Percentiles rank a stretch among this genome's conserved stretches.
These are phyloP conservation scores for Excoecaria cochinchinensis DNA, from an alignment of 345 rosid species.

Conservation along the genomic window DNA sequence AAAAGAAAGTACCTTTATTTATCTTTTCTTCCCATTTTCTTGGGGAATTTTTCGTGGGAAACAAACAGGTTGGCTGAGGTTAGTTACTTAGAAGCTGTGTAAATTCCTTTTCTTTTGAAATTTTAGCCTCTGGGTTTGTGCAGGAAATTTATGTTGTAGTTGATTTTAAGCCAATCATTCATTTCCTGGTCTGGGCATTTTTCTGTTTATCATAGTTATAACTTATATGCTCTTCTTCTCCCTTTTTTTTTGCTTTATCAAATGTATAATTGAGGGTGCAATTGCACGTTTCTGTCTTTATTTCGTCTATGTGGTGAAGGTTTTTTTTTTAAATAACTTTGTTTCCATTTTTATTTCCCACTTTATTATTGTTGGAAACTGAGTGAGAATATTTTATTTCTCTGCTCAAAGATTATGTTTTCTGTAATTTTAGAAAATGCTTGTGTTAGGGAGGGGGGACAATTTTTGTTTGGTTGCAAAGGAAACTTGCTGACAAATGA, in stretches of 20 bases:
- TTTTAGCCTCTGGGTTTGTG: not conserved
- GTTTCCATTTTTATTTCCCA: not conserved
- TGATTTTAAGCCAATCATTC: conserved; percentile 1
- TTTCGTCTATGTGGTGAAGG: not conserved
- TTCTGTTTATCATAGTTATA: not conserved
- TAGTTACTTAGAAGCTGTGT: not conserved
- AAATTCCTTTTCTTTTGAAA: not conserved
- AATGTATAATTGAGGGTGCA: not conserved
- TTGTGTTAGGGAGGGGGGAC: not conserved
- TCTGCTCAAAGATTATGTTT: not conserved
- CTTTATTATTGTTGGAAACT: not conserved
- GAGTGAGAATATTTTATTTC: not conserved
- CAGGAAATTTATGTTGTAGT: not conserved
- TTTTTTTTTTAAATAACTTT: not conserved
- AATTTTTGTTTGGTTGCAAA: not conserved
- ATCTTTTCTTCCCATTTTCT: not conserved
- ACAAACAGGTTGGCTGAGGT: conserved; percentile 1
- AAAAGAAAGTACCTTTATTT: not conserved
- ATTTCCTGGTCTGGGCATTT: not conserved
- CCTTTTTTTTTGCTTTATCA: not conserved
- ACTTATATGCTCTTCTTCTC: not conserved
- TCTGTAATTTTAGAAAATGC: not conserved
- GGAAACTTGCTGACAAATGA: not conserved
- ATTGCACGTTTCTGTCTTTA: no score
- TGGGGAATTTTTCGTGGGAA: not conserved